phyloP scores from a whole-genome alignment of 345 rosid species.

The Eucalyptus fibrosa region DNA sequence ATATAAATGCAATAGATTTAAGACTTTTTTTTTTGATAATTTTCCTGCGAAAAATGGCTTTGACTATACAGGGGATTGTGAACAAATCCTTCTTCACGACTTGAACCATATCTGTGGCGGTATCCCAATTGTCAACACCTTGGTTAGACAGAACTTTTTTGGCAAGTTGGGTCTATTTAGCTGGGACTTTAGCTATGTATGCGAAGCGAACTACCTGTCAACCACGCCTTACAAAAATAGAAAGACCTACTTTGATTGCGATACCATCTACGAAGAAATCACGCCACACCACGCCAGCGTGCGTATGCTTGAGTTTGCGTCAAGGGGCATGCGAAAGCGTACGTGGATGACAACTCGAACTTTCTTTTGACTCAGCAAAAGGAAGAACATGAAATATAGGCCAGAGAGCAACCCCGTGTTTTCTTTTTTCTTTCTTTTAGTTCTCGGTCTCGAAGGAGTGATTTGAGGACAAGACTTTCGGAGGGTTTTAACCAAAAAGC shows the following conservation, averaged over 20 bases:
- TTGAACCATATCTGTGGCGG: not conserved
- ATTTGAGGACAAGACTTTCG: not conserved
- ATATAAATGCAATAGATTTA: fast-evolving
- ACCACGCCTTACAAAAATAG: not conserved
- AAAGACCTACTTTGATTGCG: not conserved
- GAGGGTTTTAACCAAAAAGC: not conserved
- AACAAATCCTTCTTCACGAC: not conserved
- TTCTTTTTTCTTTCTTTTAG: not conserved
- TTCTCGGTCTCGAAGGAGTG: not conserved
- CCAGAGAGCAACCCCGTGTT: not conserved
- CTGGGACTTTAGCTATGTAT: not conserved
- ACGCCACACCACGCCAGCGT: not conserved
- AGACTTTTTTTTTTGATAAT: fast-evolving
- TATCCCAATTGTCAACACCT: not conserved
- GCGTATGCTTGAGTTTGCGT: not conserved
- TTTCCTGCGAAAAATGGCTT: not conserved
- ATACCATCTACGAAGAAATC: not conserved
- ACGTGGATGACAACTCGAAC: not conserved
- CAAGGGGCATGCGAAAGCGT: not conserved
- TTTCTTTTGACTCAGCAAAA: not conserved
- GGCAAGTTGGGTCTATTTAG: not conserved
- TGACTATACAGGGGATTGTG: not conserved
- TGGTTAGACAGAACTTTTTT: not conserved
- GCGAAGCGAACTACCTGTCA: not conserved
- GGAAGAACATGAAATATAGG: not conserved